Base-by-base conservation (phyloP, 2,329 filamentous ascomycete species). In the Fusarium zealandicum region DNA sequence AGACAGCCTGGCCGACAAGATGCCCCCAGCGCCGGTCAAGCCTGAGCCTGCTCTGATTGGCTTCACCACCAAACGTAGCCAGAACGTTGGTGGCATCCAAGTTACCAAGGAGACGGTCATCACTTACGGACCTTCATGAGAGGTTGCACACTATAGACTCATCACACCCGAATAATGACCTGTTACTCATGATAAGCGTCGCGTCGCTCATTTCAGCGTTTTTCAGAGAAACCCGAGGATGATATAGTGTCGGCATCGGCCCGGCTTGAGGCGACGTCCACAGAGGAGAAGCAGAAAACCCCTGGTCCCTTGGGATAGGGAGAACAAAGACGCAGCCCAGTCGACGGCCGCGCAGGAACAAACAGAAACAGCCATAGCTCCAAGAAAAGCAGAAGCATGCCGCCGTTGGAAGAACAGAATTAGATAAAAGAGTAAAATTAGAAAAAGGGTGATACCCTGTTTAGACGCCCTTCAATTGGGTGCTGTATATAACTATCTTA, bases 21-120 rank as follows among this genome's bases (percentile, higher is more conserved):
- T 54, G 2, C 54, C 62, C 2, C 39, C 44, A 4, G 22, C 33
- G 4, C 59, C 57, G 2, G 36, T 44, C 2, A 54, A 47, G 13
- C 64, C 64, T 1, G 59, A 56, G 0, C 62, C 67, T 30, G 59
- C 57, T 1, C n/a, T 63, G 3, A 46, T 59, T 6, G 65, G 64
- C 0, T 67, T 69, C 28, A 58, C 35, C 2, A 68, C 59, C 0
- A 59, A 53, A 20, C 52, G 57, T 1, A 50, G 42, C 1, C 47
- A 64, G 30, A 61, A 53, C 8, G 36, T 57, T 2, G 47, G 46
- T 12, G 67, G 67, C 0, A 69, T 69, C 5, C 54, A 68, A 9
- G 51, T 69, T 12, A 69, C 65, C 3, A 59, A 59, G 28, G 66
- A 69, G 54, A 69, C 62, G 6, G 50, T 59, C 10, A 59, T 69